These are phyloP conservation scores for Tieghemostelium lacteum DNA, from an alignment of 78 protist genomes.

Conservation along the genomic window DNA sequence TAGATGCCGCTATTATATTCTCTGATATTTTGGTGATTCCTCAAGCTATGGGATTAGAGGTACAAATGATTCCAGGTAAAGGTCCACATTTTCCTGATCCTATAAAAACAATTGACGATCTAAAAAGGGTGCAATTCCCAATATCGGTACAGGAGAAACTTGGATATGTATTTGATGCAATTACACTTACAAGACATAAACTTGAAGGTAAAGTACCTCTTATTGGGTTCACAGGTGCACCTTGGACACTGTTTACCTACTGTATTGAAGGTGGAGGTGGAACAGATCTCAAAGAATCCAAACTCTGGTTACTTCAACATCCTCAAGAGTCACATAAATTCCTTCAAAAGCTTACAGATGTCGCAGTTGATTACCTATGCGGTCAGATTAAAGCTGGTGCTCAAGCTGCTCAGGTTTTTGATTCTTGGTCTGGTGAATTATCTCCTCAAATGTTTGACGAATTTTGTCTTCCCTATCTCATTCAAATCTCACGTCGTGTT, in stretches of 20 bases:
- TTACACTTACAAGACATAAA: constrained; percentile 83
- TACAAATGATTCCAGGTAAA: constrained; percentile 86
- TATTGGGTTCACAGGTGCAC: constrained; percentile 92
- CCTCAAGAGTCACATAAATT: constrained; percentile 79
- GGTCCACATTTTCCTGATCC: constrained; percentile 91
- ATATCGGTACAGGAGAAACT: constrained; percentile 80
- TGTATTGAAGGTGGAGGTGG: constrained; percentile 93
- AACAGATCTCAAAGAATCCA: constrained; percentile 34
- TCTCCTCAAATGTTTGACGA: constrained; percentile 65
- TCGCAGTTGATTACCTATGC: constrained; percentile 75
- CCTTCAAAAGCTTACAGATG: constrained; percentile 68
- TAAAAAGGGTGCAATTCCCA: constrained; percentile 27
- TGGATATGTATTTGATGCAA: constrained; percentile 90
- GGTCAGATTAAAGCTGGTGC: constrained; percentile 92
- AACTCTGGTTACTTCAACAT: constrained; percentile 81
- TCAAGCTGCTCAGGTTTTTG: constrained; percentile 89
- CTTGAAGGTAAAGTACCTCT: constrained; percentile 87
- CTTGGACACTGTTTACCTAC: constrained; percentile 95
- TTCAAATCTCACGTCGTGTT: constrained; percentile 55
- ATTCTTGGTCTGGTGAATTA: constrained; percentile 91
- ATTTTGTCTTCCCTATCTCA: constrained; percentile 83
- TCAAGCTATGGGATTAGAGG: constrained; percentile 87
- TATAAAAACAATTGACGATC: constrained; percentile 6
- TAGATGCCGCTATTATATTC: constrained; percentile 97
- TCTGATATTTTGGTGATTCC: constrained; percentile 93